phyloP scores from a whole-genome alignment of 2,329 filamentous ascomycete genomes.

The Ilyonectria robusta region DNA sequence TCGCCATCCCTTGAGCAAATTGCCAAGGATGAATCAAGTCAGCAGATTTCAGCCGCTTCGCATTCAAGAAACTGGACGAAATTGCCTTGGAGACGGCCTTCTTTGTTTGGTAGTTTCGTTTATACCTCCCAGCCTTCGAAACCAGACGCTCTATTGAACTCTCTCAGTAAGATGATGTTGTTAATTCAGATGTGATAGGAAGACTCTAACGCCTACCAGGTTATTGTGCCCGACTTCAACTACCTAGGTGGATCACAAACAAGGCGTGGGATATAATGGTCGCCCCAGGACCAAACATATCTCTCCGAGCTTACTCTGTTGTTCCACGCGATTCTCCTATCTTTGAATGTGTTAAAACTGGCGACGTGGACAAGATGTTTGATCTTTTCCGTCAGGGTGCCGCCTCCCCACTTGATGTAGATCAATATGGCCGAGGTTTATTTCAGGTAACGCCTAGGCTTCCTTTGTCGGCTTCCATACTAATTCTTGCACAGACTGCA shows the following conservation, averaged over 20 bases:
- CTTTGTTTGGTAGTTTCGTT: background rate
- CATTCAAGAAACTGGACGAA: background rate
- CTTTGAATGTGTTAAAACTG: background rate
- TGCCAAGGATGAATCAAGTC: background rate
- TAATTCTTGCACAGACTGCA: background rate
- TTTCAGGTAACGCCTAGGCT: background rate
- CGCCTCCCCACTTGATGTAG: background rate
- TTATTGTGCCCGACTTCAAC: background rate
- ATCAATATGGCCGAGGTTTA: background rate
- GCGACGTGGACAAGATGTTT: background rate
- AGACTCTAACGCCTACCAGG: background rate
- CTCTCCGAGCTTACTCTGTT: background rate
- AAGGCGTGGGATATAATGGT: background rate
- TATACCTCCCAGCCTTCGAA: background rate
- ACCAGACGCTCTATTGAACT: background rate
- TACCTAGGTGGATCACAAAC: conserved; percentile 7
- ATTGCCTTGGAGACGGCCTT: background rate
- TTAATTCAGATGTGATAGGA: too few relatives aligned
- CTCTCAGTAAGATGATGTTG: background rate
- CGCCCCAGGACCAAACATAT: background rate
- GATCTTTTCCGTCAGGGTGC: background rate
- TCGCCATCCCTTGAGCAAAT: background rate
- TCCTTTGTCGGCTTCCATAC: background rate
- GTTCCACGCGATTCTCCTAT: background rate
- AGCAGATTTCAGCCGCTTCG: background rate